phyloP scores from a whole-genome alignment of 2,329 filamentous ascomycete species.

The Clonostachys rhizophaga region DNA sequence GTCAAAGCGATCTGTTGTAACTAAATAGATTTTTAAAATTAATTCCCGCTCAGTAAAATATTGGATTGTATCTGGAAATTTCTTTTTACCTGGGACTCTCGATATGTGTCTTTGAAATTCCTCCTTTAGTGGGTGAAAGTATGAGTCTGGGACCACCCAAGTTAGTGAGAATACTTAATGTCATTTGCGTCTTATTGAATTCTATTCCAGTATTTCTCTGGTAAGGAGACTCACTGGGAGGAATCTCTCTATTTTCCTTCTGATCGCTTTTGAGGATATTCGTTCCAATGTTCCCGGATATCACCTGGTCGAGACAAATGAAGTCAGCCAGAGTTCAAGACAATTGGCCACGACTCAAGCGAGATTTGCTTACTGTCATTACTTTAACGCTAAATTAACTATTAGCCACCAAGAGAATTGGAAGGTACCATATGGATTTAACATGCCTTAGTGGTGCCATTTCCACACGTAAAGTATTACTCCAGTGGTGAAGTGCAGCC shows the following conservation, averaged over 20 bases:
- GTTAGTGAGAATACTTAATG: background rate
- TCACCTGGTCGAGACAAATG: background rate
- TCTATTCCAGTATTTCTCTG: background rate
- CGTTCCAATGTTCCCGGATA: constrained; percentile 6
- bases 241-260: background rate
- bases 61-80: background rate
- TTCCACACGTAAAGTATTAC: constrained; percentile 11
- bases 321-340: background rate
- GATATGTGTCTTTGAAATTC: background rate
- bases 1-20: constrained; percentile 1
- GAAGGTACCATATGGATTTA: too few relatives aligned
- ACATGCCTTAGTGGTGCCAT: constrained; percentile 12
- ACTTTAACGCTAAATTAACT: background rate
- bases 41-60: too few relatives aligned
- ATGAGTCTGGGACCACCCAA: background rate
- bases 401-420: background rate
- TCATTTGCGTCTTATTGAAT: background rate
- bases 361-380: background rate
- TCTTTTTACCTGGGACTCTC: background rate
- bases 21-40: background rate
- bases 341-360: background rate
- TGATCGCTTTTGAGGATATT: constrained; percentile 5
- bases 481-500: constrained; percentile 12
- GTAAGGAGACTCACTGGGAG: background rate
- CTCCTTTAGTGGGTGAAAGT: background rate